phyloP scores from a whole-genome alignment of 306 rosid species.

The Cucumis cinereus region DNA sequence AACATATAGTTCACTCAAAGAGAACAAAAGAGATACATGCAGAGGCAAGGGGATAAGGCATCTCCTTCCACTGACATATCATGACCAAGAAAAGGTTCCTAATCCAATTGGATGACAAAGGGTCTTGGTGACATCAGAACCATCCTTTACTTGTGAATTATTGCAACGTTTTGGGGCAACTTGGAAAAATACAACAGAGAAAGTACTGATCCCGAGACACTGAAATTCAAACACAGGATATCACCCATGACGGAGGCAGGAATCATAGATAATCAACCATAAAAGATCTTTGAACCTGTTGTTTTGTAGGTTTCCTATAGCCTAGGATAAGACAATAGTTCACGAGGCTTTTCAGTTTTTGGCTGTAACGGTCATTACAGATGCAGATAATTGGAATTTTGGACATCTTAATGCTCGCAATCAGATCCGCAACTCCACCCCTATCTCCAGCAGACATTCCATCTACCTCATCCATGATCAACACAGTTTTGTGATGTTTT shows the following conservation, averaged over 20 bases:
- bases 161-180: not conserved
- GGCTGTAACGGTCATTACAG: slow-evolving; percentile 96
- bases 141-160: not conserved
- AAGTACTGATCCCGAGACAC: not conserved
- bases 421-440: slow-evolving; percentile 95
- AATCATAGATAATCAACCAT: not conserved
- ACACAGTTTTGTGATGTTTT: slow-evolving; percentile 61
- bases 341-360: slow-evolving; percentile 87
- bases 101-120: not conserved
- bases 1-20: not conserved
- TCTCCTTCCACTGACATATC: not conserved
- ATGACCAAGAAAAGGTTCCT: not conserved
- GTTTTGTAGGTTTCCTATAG: slow-evolving; percentile 88
- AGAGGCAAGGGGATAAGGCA: not conserved
- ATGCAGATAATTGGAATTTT: slow-evolving; percentile 95
- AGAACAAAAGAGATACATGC: not conserved
- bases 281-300: slow-evolving; percentile 43
- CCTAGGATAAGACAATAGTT: slow-evolving; percentile 85
- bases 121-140: not conserved
- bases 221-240: slow-evolving; percentile 1
- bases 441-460: slow-evolving; percentile 99
- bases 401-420: slow-evolving; percentile 80
- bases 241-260: not conserved
- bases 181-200: not conserved
- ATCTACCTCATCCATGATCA: slow-evolving; percentile 97